Conservation (phyloP, 768 basidiomycete genomes). For the Mycena floridula region DNA sequence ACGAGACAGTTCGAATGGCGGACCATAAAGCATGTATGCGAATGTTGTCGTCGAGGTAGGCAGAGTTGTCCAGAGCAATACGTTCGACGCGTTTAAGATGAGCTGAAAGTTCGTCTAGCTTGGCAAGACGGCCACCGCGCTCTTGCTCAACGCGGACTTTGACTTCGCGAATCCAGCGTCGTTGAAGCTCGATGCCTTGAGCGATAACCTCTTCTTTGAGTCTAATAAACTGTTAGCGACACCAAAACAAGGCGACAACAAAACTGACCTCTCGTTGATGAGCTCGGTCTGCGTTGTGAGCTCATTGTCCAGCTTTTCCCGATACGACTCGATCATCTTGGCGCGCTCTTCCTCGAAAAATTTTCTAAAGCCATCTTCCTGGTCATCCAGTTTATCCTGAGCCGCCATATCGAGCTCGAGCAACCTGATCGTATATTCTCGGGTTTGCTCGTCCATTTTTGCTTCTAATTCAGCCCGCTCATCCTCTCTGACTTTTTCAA, state of each 20-base stretch:
- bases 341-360: constrained; percentile 75
- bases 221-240: constrained; percentile 30
- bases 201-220: constrained; percentile 92
- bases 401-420: constrained; percentile 81
- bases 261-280: constrained; percentile 83
- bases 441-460: constrained; percentile 74
- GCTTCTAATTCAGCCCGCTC: constrained; percentile 62
- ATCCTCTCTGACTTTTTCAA: constrained; percentile 75
- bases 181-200: constrained; percentile 95
- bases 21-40: constrained; percentile 91
- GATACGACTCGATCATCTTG: constrained; percentile 70
- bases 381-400: constrained; percentile 77
- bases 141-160: constrained; percentile 95
- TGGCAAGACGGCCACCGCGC: constrained; percentile 90
- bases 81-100: constrained; percentile 89
- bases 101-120: constrained; percentile 88
- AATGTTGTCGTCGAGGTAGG: constrained; percentile 89
- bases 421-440: constrained; percentile 77
- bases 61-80: constrained; percentile 85
- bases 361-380: constrained; percentile 81
- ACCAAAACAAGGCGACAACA: not conserved
- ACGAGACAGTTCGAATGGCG: constrained; percentile 74
- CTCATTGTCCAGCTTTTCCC: constrained; percentile 81
- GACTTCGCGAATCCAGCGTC: constrained; percentile 94
- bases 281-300: constrained; percentile 84